Evolutionary conservation across 208 protist genomes (phyloP).

Genomic region (Acanthamoeba healyi): DNA sequence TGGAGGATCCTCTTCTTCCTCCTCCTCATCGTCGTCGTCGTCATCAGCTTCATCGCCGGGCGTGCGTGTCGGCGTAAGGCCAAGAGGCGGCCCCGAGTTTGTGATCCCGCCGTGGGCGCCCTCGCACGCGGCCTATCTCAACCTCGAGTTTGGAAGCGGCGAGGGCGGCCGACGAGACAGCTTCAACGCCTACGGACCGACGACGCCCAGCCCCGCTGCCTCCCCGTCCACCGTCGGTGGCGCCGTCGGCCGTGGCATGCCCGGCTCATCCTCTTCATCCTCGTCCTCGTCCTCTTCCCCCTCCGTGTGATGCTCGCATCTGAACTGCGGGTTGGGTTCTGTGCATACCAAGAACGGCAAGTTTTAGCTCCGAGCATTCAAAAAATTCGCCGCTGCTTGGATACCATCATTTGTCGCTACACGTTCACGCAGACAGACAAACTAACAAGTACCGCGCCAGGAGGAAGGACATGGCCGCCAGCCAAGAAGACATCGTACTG

Average conservation of each 20-base stretch:
- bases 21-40: not conserved
- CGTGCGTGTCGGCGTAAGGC: not conserved
- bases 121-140: slow-evolving; percentile 58
- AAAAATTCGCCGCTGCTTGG: too few species aligned
- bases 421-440: too few species aligned
- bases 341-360: too few species aligned
- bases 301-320: too few species aligned
- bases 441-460: too few species aligned
- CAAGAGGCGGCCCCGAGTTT: not conserved
- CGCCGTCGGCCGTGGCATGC: too few species aligned
- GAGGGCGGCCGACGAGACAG: not conserved
- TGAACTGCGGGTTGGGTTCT: too few species aligned
- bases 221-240: not conserved
- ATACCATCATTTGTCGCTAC: too few species aligned
- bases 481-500: too few species aligned
- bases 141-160: slow-evolving; percentile 58
- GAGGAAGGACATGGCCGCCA: too few species aligned
- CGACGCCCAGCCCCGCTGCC: not conserved
- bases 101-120: slow-evolving; percentile 58
- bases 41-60: not conserved
- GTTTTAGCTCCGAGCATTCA: too few species aligned
- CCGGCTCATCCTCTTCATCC: not conserved
- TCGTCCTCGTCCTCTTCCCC: too few species aligned
- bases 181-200: not conserved
- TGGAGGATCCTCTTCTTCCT: not conserved